A percentile compares a stretch with the other conserved stretches of the same genome.
These are phyloP conservation scores for Reticulascus tulasneorum DNA, from an alignment of 2,329 filamentous ascomycete genomes.

Conservation along the genomic window DNA sequence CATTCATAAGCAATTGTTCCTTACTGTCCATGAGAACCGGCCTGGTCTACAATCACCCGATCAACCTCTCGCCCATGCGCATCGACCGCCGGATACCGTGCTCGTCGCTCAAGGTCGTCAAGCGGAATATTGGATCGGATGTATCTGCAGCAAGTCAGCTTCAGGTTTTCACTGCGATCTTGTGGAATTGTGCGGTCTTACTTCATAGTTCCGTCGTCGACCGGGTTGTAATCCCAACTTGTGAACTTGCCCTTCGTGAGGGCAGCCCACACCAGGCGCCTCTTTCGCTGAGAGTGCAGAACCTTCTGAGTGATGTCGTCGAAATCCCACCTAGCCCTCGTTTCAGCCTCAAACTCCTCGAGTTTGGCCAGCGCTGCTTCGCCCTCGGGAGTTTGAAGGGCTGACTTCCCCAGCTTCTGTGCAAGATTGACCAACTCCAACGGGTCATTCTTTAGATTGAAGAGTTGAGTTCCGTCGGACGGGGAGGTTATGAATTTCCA, in stretches of 20 bases:
- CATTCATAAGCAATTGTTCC: constrained; percentile 4
- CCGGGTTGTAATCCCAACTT: constrained; percentile 81
- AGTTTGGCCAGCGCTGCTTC: constrained; percentile 47
- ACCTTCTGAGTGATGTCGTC: constrained; percentile 71
- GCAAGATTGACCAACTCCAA: constrained; percentile 72
- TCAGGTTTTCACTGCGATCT: constrained; percentile 26
- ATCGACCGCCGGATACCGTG: constrained; percentile 66
- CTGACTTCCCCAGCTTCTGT: constrained; percentile 29
- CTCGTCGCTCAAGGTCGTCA: constrained; percentile 73
- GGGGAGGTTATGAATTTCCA: constrained; percentile 93
- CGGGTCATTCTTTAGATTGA: constrained; percentile 72
- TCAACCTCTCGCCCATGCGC: constrained; percentile 46
- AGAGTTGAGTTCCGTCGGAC: constrained; percentile 79
- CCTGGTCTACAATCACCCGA: constrained; percentile 35
- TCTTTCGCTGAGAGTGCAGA: constrained; percentile 71
- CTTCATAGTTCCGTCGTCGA: constrained; percentile 64
- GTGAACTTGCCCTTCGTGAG: constrained; percentile 72
- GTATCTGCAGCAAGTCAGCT: constrained; percentile 52
- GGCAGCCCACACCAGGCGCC: constrained; percentile 75
- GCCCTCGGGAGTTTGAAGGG: constrained; percentile 36
- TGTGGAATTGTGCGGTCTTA: constrained; percentile 30
- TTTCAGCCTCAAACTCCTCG: constrained; percentile 69
- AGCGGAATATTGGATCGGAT: constrained; percentile 80
- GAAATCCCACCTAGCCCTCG: constrained; percentile 75
- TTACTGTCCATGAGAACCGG: constrained; percentile 40